Percentiles rank a stretch among this genome's conserved stretches.
Evolutionary conservation across 139 green algal genomes (phyloP).

Genomic region (Protoeuglena noctilucae): DNA sequence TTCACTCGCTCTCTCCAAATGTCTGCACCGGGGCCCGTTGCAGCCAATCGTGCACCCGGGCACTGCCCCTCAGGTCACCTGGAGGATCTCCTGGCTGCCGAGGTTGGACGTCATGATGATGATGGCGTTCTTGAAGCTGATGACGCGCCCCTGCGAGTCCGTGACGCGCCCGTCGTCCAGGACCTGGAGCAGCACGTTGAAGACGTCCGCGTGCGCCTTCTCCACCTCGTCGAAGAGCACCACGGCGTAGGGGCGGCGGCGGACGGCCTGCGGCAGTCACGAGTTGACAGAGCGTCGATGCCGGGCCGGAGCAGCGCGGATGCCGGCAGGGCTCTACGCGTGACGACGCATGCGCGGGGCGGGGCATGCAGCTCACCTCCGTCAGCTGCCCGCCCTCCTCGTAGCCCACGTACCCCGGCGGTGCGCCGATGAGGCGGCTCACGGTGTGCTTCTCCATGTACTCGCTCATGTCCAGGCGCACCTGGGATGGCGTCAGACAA

Average conservation of each 20-base stretch:
- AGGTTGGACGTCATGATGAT: constrained; percentile 96
- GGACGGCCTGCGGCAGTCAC: constrained; percentile 29
- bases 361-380: constrained; percentile 49
- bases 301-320: not conserved
- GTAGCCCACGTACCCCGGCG: constrained; percentile 89
- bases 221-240: constrained; percentile 59
- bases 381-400: constrained; percentile 91
- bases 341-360: too few species aligned
- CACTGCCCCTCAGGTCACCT: constrained; percentile 6
- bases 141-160: constrained; percentile 65
- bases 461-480: constrained; percentile 96
- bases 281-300: not conserved
- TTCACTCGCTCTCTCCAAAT: constrained; percentile 7
- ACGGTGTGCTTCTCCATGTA: constrained; percentile 90
- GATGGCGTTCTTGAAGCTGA: constrained; percentile 91
- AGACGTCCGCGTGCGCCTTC: constrained; percentile 59
- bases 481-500: too few species aligned
- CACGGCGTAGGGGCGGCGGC: constrained; percentile 30
- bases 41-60: too few species aligned
- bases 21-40: too few species aligned
- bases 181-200: constrained; percentile 71
- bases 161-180: constrained; percentile 70
- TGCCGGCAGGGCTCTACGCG: not conserved
- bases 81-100: constrained; percentile 56
- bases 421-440: constrained; percentile 68